Conservation (phyloP, 2,329 filamentous ascomycete genomes). For the Chaetothyriales sp. region DNA sequence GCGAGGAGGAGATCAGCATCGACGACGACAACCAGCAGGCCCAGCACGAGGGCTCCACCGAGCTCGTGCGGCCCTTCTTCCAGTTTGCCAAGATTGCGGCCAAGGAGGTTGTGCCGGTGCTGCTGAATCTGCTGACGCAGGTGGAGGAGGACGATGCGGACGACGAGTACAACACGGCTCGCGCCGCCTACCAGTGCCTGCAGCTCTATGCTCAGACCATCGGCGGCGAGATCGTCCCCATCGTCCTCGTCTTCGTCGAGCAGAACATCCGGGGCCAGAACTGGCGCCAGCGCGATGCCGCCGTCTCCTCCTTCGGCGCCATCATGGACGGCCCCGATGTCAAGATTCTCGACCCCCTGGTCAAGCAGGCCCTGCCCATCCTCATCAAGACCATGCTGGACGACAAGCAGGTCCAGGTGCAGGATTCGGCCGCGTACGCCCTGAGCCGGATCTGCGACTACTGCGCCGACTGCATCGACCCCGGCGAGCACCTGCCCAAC, state of each 20-base stretch:
- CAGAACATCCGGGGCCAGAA: constrained; percentile 76
- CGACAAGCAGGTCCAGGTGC: constrained; percentile 75
- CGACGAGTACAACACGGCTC: constrained; percentile 93
- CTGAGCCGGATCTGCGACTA: constrained; percentile 91
- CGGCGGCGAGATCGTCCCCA: constrained; percentile 65
- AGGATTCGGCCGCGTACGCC: constrained; percentile 90
- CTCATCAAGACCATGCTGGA: constrained; percentile 78
- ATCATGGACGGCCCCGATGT: constrained; percentile 98
- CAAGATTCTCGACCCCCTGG: constrained; percentile 77
- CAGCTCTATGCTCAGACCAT: constrained; percentile 92
- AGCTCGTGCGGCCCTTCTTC: constrained; percentile 73
- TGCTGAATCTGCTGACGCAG: constrained; percentile 79
- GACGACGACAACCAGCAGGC: constrained; percentile 86
- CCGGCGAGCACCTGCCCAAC: constrained; percentile 63
- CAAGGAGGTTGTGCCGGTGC: constrained; percentile 82
- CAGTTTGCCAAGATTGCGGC: constrained; percentile 91
- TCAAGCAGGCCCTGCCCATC: constrained; percentile 87
- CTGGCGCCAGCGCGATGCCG: constrained; percentile 90
- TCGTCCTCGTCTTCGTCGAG: constrained; percentile 85
- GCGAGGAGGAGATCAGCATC: constrained; percentile 94
- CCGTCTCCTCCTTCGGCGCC: constrained; percentile 90
- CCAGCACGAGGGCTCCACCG: constrained; percentile 58
- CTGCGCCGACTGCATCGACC: constrained; percentile 83
- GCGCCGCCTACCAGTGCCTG: constrained; percentile 90
- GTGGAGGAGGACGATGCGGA: constrained; percentile 95